phyloP scores from a whole-genome alignment of 2,329 filamentous ascomycete species.

The Fusarium abutilonis region DNA sequence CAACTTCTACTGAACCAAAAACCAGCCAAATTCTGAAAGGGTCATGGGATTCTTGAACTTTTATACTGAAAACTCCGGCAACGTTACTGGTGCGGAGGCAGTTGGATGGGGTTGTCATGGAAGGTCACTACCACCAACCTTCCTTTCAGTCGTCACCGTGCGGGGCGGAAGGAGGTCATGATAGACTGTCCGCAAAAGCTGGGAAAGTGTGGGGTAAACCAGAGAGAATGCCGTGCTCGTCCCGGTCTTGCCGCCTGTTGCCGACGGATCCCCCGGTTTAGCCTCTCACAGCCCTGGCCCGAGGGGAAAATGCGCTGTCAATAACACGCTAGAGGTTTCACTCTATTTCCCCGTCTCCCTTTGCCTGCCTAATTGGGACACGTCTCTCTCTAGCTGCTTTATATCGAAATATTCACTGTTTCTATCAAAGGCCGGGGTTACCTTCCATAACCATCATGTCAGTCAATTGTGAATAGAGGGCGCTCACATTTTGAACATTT shows the following conservation, averaged over 20 bases:
- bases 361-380: slow-evolving; percentile 36
- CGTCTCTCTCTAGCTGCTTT: slow-evolving; percentile 12
- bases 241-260: slow-evolving; percentile 28
- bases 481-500: background rate
- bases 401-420: background rate
- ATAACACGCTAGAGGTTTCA: slow-evolving; percentile 10
- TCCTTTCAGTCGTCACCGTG: slow-evolving; percentile 20
- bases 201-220: slow-evolving; percentile 37
- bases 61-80: slow-evolving; percentile 34
- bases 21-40: slow-evolving; percentile 8
- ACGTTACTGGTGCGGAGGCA: slow-evolving; percentile 1
- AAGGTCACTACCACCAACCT: slow-evolving; percentile 12
- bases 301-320: slow-evolving; percentile 3
- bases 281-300: slow-evolving; percentile 32
- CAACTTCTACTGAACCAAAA: slow-evolving; percentile 26
- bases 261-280: slow-evolving; percentile 17
- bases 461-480: slow-evolving; percentile 11
- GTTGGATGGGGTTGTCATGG: background rate
- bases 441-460: slow-evolving; percentile 5
- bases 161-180: slow-evolving; percentile 30
- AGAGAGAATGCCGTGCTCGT: slow-evolving; percentile 2
- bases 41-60: slow-evolving; percentile 25
- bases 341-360: slow-evolving; percentile 24
- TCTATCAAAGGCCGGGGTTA: slow-evolving; percentile 12
- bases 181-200: slow-evolving; percentile 16